A percentile compares a stretch with the other conserved stretches of the same genome.
phyloP scores from a whole-genome alignment of 176 grass and related monocot species.

The Rhynchospora breviuscula region DNA sequence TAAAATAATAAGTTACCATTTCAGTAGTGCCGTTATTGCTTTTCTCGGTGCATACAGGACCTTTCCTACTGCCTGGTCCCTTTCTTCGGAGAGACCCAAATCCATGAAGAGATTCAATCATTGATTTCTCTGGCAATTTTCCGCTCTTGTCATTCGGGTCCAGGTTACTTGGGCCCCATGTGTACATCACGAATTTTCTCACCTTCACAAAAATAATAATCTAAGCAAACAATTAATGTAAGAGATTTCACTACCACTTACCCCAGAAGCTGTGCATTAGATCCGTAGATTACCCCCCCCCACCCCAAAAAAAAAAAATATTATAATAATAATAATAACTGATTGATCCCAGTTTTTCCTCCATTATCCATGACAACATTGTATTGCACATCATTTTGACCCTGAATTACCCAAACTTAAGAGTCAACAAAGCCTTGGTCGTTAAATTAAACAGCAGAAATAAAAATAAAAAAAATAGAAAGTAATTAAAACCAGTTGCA shows the following conservation, averaged over 20 bases:
- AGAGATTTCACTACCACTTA: neutral
- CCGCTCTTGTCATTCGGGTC: constrained; percentile 59
- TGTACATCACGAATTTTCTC: constrained; percentile 97
- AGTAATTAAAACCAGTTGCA: neutral
- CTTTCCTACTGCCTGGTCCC: constrained; percentile 37
- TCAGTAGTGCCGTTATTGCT: constrained; percentile 25
- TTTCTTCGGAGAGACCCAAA: constrained; percentile 45
- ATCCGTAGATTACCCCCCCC: neutral
- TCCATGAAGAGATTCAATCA: constrained; percentile 53
- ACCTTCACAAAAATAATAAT: constrained; percentile 37
- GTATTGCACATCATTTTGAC: neutral
- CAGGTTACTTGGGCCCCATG: constrained; percentile 82
- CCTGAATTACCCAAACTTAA: neutral
- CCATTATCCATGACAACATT: neutral
- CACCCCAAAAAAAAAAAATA: too few relatives aligned
- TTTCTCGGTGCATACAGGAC: constrained; percentile 1
- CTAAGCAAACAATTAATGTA: neutral
- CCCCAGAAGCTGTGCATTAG: neutral
- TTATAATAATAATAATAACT: too few relatives aligned
- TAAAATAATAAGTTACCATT: constrained; percentile 34
- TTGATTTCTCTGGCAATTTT: constrained; percentile 43
- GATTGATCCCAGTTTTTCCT: neutral
- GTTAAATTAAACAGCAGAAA: neutral
- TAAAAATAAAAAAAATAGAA: neutral
- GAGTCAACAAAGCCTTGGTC: neutral